Conservation (phyloP, 2,329 filamentous ascomycete genomes). For the Ascomycota sp. region DNA sequence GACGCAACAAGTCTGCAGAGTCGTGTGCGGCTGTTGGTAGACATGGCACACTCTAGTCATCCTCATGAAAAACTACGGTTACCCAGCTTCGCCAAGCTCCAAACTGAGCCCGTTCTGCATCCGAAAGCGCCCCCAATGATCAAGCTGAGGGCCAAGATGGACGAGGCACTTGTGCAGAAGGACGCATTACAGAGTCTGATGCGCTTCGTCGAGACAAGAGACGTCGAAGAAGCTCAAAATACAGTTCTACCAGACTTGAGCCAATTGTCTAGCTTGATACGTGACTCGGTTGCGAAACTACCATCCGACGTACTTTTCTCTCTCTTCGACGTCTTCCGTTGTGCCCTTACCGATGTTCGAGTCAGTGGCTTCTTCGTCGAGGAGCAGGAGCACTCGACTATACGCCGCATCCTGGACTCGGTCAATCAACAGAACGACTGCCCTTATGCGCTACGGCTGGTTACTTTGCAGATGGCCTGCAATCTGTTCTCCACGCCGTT, state of each 20-base stretch:
- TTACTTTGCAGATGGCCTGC: conserved; percentile 62
- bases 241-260: conserved; percentile 48
- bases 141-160: conserved; percentile 65
- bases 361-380: conserved; percentile 67
- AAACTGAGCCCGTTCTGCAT: conserved; percentile 47
- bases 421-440: conserved; percentile 34
- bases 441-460: conserved; percentile 64
- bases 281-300: conserved; percentile 28
- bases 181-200: conserved; percentile 40
- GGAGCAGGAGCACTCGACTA: conserved; percentile 41
- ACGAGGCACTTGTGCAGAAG: conserved; percentile 28
- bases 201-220: conserved; percentile 44
- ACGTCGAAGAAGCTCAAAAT: conserved; percentile 35
- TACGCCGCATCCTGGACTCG: conserved; percentile 35
- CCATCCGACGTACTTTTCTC: conserved; percentile 50
- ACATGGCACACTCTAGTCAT: conserved; percentile 55
- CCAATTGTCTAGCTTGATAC: conserved; percentile 39
- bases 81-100: conserved; percentile 42
- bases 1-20: conserved; percentile 43
- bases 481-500: conserved; percentile 63
- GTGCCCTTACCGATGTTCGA: conserved; percentile 53
- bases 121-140: conserved; percentile 59
- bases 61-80: conserved; percentile 50
- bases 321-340: conserved; percentile 63
- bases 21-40: conserved; percentile 50